Percentiles rank a stretch among this genome's conserved stretches.
Evolutionary conservation across 352 stramenopile species (phyloP).

Genomic region (Thraustotheca clavata): DNA sequence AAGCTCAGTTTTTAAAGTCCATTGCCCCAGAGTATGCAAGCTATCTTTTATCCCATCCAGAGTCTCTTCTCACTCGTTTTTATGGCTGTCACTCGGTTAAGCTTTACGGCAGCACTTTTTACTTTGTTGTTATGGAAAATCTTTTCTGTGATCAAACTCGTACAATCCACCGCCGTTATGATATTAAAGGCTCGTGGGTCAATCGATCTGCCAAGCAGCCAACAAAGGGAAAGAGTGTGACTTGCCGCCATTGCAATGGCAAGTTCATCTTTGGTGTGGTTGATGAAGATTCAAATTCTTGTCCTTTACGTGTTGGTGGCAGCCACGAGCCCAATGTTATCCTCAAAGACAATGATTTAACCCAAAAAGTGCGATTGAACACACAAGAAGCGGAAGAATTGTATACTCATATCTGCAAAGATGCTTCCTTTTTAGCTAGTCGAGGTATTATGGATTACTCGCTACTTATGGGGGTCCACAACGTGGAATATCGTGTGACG

Average conservation of each 20-base stretch:
- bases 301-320: conserved; percentile 52
- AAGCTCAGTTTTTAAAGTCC: conserved; percentile 69
- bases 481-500: conserved; percentile 83
- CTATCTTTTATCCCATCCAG: conserved; percentile 72
- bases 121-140: conserved; percentile 87
- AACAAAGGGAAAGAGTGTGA: conserved; percentile 77
- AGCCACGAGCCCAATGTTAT: conserved; percentile 81
- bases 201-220: conserved; percentile 82
- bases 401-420: conserved; percentile 77
- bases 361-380: conserved; percentile 69
- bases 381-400: conserved; percentile 64
- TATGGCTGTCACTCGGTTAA: conserved; percentile 80
- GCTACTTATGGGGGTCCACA: conserved; percentile 82
- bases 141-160: conserved; percentile 69
- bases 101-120: conserved; percentile 83
- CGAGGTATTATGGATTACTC: conserved; percentile 91
- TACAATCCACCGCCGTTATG: conserved; percentile 78
- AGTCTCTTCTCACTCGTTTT: conserved; percentile 74
- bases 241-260: conserved; percentile 79
- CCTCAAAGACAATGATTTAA: conserved; percentile 84
- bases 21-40: conserved; percentile 74
- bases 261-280: conserved; percentile 79
- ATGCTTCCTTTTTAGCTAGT: conserved; percentile 76
- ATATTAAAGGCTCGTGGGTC: conserved; percentile 85
- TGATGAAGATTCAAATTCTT: conserved; percentile 57